Conservation (phyloP, 345 rosid species). For the Arabis alpina region DNA sequence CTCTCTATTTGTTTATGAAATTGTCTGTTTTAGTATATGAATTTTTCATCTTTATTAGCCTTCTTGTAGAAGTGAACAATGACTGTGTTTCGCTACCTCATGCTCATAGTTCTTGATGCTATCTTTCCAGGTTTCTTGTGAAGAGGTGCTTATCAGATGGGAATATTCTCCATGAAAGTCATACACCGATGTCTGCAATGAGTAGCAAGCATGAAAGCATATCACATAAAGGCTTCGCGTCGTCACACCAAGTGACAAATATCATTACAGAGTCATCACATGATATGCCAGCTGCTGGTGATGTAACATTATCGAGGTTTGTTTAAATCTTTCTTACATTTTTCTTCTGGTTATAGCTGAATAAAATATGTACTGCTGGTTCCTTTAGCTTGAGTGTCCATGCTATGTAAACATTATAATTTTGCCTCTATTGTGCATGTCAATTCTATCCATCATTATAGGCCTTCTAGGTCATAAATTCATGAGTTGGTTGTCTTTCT, state of each 20-base stretch:
- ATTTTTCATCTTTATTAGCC: background rate
- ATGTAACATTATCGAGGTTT: constrained; percentile 77
- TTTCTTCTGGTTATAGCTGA: constrained; percentile 18
- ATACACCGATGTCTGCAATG: constrained; percentile 53
- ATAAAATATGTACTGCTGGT: constrained; percentile 7
- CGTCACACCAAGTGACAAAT: constrained; percentile 50
- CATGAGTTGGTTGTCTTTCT: constrained; percentile 23
- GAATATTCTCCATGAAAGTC: constrained; percentile 64
- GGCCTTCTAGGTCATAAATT: background rate
- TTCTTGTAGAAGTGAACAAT: background rate
- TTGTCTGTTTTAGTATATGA: background rate
- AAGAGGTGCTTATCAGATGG: constrained; percentile 95
- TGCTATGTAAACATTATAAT: constrained; percentile 14
- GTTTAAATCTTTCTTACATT: constrained; percentile 13
- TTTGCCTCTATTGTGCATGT: constrained; percentile 3
- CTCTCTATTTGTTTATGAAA: constrained; percentile 16
- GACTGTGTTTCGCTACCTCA: constrained; percentile 16
- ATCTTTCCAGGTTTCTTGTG: constrained; percentile 64
- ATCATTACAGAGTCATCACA: constrained; percentile 83
- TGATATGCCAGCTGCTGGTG: constrained; percentile 81
- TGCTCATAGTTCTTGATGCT: constrained; percentile 19
- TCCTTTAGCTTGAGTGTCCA: constrained; percentile 9
- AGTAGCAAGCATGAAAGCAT: constrained; percentile 54
- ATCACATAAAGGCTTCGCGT: constrained; percentile 50
- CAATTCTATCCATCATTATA: constrained; percentile 4